These are phyloP conservation scores for Zymoseptoria passerinii DNA, from an alignment of 2,329 filamentous ascomycete genomes.

Conservation along the genomic window DNA sequence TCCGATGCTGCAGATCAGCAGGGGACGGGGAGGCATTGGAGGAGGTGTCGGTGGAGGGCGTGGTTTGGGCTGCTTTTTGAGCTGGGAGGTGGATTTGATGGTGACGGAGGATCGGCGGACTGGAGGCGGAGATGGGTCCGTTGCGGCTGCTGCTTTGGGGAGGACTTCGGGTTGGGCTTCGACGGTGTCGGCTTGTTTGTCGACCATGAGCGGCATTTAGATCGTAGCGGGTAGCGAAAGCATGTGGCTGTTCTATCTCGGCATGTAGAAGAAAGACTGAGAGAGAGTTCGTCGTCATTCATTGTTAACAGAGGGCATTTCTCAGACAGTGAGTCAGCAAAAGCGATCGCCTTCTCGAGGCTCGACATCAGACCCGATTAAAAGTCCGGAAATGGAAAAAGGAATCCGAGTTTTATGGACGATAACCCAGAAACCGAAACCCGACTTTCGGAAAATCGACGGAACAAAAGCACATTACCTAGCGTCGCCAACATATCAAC, in stretches of 20 bases:
- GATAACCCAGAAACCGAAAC: not conserved
- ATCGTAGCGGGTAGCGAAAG: too few species aligned
- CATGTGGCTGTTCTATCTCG: not conserved
- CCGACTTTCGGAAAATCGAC: not conserved
- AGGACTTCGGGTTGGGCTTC: not conserved
- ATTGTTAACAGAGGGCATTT: not conserved
- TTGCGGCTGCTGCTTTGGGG: not conserved
- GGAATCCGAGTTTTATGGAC: too few species aligned
- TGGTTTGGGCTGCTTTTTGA: not conserved
- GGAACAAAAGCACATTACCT: not conserved
- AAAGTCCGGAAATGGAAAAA: not conserved
- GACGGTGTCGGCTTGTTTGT: not conserved
- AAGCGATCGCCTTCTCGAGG: not conserved
- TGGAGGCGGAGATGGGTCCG: not conserved
- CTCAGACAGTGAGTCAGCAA: not conserved
- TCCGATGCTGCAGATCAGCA: slow-evolving; percentile 80
- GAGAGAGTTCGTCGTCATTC: not conserved
- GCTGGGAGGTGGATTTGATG: not conserved
- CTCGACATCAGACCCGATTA: not conserved
- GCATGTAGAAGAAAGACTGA: not conserved
- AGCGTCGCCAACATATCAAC: not conserved
- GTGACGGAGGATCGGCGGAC: slow-evolving; percentile 7
- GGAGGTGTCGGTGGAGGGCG: not conserved
- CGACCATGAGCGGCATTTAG: not conserved
- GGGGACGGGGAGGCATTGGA: slow-evolving; percentile 30